Base-by-base conservation (phyloP, 176 grass and related monocot species). In the Carex littledalei region DNA sequence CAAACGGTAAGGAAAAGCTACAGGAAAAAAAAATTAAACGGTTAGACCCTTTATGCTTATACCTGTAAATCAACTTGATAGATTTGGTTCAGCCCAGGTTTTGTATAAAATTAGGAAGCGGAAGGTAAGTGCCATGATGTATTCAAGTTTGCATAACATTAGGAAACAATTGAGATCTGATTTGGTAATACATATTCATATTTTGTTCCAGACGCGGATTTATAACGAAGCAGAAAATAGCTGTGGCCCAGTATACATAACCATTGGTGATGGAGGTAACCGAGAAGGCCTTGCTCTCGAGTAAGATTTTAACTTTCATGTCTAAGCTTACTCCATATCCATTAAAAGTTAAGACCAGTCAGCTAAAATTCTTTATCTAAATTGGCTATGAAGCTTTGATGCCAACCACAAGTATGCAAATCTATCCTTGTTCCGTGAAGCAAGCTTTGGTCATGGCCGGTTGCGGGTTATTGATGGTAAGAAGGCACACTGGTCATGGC, bases 201-300 rank as follows among this genome's bases (percentile, higher is more conserved):
- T 67, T n/a, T 50, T 14, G 2, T 79, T 63, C 15, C 65, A 97
- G 94, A 89, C 84, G 22, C 92, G 91, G 85, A 81, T 92, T 52
- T 94, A 89, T 14, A 77, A 94, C 60, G 87, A 94, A 24, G 18
- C 79, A 54, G 86, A 88, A 0, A 54, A 93, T 69, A 71, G 8
- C 63, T 90, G 79, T 31, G 91, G 91, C 6, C 91, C 94, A 1
- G 86, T 88, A 84, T 87, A 87, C 82, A 89, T 94, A 83, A 94
- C 91, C 67, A 93, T 97, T 43, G 94, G 94, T 26, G 94, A 97
- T 47, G 94, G 94, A 15, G 94, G 94, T 39, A 97, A 97, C 82
- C 84, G 88, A 15, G 94, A 97, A 89, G 94, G 94, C 17, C 91
- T 93, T 43, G 89, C 94, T 24, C 65, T 88, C 57, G 57, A 81